phyloP scores from a whole-genome alignment of 768 basidiomycete species.

The Tephrocybe rancida region DNA sequence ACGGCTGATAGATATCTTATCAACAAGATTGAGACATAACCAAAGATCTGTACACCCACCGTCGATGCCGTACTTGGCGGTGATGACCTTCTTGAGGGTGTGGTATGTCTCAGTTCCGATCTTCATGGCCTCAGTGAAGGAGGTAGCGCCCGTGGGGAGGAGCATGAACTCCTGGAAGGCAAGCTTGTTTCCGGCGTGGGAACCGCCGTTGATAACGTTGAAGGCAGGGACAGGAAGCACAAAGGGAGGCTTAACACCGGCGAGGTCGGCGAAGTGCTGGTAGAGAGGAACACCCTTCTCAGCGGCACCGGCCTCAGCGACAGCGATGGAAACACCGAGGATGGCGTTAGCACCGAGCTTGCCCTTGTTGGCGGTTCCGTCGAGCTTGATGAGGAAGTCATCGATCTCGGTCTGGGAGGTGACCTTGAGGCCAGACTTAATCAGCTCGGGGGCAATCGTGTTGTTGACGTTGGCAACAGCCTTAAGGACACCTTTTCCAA shows the following conservation, averaged over 20 bases:
- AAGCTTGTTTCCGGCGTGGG: slow-evolving; percentile 99
- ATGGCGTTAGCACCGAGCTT: slow-evolving; percentile 99
- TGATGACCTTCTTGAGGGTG: slow-evolving; percentile 98
- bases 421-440: slow-evolving; percentile 82
- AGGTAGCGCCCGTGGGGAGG: slow-evolving; percentile 88
- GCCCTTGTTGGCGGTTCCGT: slow-evolving; percentile 98
- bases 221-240: slow-evolving; percentile 91
- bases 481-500: slow-evolving; percentile 79
- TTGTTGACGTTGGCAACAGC: slow-evolving; percentile 95
- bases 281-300: slow-evolving; percentile 96
- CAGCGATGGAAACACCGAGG: slow-evolving; percentile 97
- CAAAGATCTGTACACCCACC: slow-evolving; percentile 46
- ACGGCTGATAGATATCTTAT: slow-evolving; percentile 59
- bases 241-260: slow-evolving; percentile 93
- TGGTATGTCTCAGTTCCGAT: slow-evolving; percentile 98
- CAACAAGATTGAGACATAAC: slow-evolving; percentile 16
- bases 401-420: slow-evolving; percentile 95
- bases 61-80: slow-evolving; percentile 98
- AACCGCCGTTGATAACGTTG: slow-evolving; percentile 99
- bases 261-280: slow-evolving; percentile 94
- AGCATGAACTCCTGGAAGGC: slow-evolving; percentile 99
- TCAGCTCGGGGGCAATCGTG: slow-evolving; percentile 84
- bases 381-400: slow-evolving; percentile 97
- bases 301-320: slow-evolving; percentile 88
- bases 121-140: slow-evolving; percentile 97